Conservation (phyloP, 2,329 filamentous ascomycete species). For the Epichloe amarillans region DNA sequence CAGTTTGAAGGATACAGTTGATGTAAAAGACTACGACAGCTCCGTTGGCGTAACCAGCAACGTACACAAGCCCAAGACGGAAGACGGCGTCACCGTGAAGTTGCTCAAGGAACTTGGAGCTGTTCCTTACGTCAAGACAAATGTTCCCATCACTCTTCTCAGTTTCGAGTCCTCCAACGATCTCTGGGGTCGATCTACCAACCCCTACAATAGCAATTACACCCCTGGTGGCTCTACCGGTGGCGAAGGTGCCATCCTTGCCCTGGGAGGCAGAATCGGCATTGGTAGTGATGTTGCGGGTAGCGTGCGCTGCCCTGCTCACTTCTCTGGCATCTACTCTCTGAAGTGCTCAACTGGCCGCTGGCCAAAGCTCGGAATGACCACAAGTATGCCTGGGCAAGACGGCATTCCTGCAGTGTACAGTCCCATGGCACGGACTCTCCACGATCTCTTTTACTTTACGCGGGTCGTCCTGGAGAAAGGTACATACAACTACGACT, state of each 20-base stretch:
- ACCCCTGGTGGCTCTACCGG: slow-evolving; percentile 83
- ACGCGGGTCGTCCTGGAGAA: slow-evolving; percentile 64
- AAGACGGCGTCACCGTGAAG: slow-evolving; percentile 61
- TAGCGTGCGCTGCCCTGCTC: slow-evolving; percentile 73
- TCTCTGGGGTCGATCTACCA: slow-evolving; percentile 71
- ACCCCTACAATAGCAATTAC: slow-evolving; percentile 74
- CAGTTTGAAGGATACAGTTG: slow-evolving; percentile 68
- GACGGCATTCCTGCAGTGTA: slow-evolving; percentile 83
- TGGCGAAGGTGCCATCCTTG: slow-evolving; percentile 70
- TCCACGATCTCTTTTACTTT: slow-evolving; percentile 76
- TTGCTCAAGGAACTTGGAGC: slow-evolving; percentile 80
- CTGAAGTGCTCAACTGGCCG: slow-evolving; percentile 77
- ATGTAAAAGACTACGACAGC: slow-evolving; percentile 71
- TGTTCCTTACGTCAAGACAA: slow-evolving; percentile 87
- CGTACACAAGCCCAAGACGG: slow-evolving; percentile 48
- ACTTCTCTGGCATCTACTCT: slow-evolving; percentile 82
- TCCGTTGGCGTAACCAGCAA: slow-evolving; percentile 69
- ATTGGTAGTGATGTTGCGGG: slow-evolving; percentile 87
- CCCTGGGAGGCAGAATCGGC: slow-evolving; percentile 72
- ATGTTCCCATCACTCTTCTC: slow-evolving; percentile 71
- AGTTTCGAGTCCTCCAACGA: slow-evolving; percentile 70
- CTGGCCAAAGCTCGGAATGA: slow-evolving; percentile 76
- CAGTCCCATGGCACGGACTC: slow-evolving; percentile 80
- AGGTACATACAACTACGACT: slow-evolving; percentile 82
- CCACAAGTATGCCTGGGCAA: slow-evolving; percentile 83